These are phyloP conservation scores for Calonectria naviculata DNA, from an alignment of 2,329 filamentous ascomycete genomes.

Conservation along the genomic window DNA sequence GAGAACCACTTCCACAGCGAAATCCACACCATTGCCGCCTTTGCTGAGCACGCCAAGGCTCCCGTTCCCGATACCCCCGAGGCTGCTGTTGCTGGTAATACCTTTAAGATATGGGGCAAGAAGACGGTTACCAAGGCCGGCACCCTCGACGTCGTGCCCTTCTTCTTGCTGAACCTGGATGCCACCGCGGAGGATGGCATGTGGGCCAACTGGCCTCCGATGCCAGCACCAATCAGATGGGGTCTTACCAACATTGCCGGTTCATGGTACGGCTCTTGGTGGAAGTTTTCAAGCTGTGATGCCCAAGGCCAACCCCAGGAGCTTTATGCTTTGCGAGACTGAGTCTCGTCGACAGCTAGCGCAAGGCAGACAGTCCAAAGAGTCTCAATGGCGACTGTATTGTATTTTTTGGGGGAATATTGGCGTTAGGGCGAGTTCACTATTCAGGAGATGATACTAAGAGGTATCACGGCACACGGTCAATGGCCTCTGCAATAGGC, in stretches of 20 bases:
- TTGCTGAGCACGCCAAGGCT: conserved; percentile 62
- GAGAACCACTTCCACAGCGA: conserved; percentile 67
- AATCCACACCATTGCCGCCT: conserved; percentile 61
- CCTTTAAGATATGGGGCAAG: conserved; percentile 72
- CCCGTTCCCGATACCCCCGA: conserved; percentile 58
- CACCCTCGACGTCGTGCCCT: conserved; percentile 69
- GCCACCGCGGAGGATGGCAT: conserved; percentile 66
- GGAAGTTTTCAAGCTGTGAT: conserved; percentile 75
- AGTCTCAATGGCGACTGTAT: background rate
- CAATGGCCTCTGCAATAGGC: background rate
- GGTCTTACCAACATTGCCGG: conserved; percentile 68
- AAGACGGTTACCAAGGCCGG: conserved; percentile 71
- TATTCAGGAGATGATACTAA: background rate
- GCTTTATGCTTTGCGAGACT: conserved; percentile 59
- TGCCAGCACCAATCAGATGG: conserved; percentile 70
- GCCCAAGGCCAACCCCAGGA: conserved; percentile 62
- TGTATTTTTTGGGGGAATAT: background rate
- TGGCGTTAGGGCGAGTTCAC: background rate
- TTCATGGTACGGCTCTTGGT: conserved; percentile 66
- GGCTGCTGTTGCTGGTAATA: conserved; percentile 56
- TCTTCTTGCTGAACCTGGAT: conserved; percentile 74
- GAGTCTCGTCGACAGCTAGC: background rate
- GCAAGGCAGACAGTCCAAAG: background rate
- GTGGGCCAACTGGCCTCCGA: conserved; percentile 74
- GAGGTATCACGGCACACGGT: background rate